Percentiles rank a stretch among this genome's conserved stretches.
These are phyloP conservation scores for Tetrastigma voinierianum DNA, from an alignment of 164 flowering plant species.

Conservation along the genomic window DNA sequence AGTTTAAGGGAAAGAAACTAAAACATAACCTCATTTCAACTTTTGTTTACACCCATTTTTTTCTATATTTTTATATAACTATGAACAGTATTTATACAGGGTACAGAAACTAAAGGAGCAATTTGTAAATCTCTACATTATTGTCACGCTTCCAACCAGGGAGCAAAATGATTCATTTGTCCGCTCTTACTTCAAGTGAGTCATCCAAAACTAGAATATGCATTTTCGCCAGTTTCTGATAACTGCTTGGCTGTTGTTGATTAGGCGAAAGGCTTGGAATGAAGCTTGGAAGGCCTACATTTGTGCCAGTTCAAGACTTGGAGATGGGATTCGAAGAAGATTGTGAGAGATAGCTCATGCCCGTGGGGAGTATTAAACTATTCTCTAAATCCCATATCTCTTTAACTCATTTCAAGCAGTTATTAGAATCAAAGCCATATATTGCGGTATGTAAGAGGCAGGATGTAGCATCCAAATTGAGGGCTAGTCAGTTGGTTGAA, in stretches of 20 bases:
- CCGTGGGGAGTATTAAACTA: slow-evolving; percentile 63
- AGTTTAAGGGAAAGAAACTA: too few species aligned
- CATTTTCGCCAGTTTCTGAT: neutral
- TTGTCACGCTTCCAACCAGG: slow-evolving; percentile 65
- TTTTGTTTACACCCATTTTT: too few species aligned
- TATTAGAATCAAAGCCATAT: slow-evolving; percentile 4
- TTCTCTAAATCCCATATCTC: neutral
- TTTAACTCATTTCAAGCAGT: too few species aligned
- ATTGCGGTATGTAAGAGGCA: slow-evolving; percentile 73
- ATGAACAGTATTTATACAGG: slow-evolving; percentile 31
- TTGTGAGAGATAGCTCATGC: slow-evolving; percentile 86
- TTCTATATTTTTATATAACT: too few species aligned
- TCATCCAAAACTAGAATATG: neutral
- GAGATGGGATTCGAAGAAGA: slow-evolving; percentile 98
- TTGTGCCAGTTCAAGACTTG: slow-evolving; percentile 69
- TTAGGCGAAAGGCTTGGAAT: slow-evolving; percentile 57
- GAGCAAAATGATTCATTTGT: slow-evolving; percentile 78
- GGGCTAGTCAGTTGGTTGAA: slow-evolving; percentile 46
- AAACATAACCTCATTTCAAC: too few species aligned
- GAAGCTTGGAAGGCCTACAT: slow-evolving; percentile 80
- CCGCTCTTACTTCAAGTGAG: slow-evolving; percentile 83
- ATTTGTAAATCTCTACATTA: slow-evolving; percentile 74
- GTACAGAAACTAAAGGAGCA: slow-evolving; percentile 74
- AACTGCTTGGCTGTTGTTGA: too few species aligned
- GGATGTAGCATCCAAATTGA: slow-evolving; percentile 58